Evolutionary conservation across 2,329 filamentous ascomycete genomes (phyloP), one percentile per base, ranked within the genome.

Genomic region (Epichloe festucae): DNA sequence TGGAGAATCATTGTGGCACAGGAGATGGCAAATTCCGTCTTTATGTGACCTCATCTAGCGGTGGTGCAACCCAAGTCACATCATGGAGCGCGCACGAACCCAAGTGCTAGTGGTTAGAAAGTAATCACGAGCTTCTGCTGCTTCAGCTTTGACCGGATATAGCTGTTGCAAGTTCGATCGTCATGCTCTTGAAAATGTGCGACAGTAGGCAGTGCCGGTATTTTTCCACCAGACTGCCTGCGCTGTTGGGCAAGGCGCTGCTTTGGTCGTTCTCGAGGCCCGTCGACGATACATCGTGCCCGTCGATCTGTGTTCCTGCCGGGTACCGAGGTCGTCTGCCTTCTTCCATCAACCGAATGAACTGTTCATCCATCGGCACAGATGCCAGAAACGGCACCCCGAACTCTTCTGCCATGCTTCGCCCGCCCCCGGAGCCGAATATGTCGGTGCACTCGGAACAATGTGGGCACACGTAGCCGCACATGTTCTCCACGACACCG

Each of bases 401-500:
- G 64, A 95, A 93, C 59, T 97, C 89, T 46, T 79, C 72, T 6
- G 91, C 89, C 89, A 98, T 95, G 23, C 86, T 78, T 65, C 87
- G 75, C 7, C 93, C 93, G 93, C 93, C 93, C 93, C 93, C 93
- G 51, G 87, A 90, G 49, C 85, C 89, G 66, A 98, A 98, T 49
- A 97, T 79, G 68, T 97, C 88, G 49, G 88, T 95, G 68, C 91
- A 94, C 65, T 96, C 89, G 48, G 78, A 79, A 67, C 82, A 86
- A 62, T 84, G 79, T 6, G 82, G 82, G 63, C 87, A 93, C n/a
- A 93, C 85, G 60, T 87, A 94, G 2, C 88, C 88, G 58, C 84
- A 85, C 93, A 98, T 97, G 65, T 98, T 98, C 71, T 98, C 93
- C 45, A 98, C 79, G 1, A 98, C 90, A 0, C 93, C 93, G 11